Base-by-base conservation (phyloP, 352 stramenopile species). In the Phytophthora kernoviae region DNA sequence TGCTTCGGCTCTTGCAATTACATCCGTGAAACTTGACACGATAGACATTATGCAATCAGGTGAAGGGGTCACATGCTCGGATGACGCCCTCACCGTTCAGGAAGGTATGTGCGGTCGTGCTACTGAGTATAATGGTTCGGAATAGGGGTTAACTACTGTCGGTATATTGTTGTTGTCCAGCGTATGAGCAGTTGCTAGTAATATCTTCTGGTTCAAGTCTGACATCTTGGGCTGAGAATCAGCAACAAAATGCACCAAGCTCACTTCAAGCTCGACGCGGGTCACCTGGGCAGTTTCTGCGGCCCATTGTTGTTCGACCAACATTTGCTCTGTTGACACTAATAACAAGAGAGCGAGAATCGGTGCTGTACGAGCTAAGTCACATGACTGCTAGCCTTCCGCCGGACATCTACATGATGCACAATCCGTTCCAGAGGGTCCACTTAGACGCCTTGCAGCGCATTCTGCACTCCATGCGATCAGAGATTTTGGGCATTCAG, bases 201-300 rank as follows among this genome's bases (percentile, higher is more conserved):
- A 37, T 87, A 22, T 87, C 77, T n/a, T 62, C 69, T 1, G 77
- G 77, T 1, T 73, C 71, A 15, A 83, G 58, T 41, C 21, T 87
- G 7, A 24, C 8, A 12, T 43, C 63, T 1, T 69, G 63, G 45
- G 58, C 80, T 42, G 17, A 21, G 36, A 43, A 53, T 0, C 48
- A 43, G 14, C 48, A 14, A 41, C 36, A 37, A 6, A 22, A 27
- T 39, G 21, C 6, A 54, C 17, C 22, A 36, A n/a, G n/a, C 21
- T 14, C 54, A 36, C 17, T 36, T 47, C 32, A 20, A 44, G 2
- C 5, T 11, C 5, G 1, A 17, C 5, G 18, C 5, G 11, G 39
- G 22, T 24, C 39, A 24, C 4, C 1, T 22, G n/a, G 39, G 5
- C 39, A 14, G 4, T 24, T 41, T 7, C 20, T 73, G 30, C 10